A percentile compares a stretch with the other conserved stretches of the same genome.
These are phyloP conservation scores for Sphaerulina populicola DNA, from an alignment of 2,329 filamentous ascomycete genomes.

Conservation along the genomic window DNA sequence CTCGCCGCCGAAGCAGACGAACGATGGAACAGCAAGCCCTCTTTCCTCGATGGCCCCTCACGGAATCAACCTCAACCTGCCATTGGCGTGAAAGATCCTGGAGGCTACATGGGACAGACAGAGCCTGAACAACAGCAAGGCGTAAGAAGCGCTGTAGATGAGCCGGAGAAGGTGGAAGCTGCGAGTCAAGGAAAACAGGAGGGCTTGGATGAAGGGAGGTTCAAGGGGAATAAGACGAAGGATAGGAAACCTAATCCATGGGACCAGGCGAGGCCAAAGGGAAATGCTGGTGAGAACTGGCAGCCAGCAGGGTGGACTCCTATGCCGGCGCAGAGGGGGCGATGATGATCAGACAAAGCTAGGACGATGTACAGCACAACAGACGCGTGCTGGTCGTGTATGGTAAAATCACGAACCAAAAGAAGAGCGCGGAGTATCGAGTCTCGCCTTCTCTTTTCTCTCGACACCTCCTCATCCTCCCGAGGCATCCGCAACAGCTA, in stretches of 20 bases:
- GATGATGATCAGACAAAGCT: background rate
- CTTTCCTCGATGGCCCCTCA: conserved; percentile 50
- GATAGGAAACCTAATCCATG: conserved; percentile 33
- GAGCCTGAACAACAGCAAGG: conserved; percentile 29
- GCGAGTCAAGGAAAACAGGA: conserved; percentile 24
- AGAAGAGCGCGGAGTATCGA: no score
- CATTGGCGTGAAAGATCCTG: conserved; percentile 38
- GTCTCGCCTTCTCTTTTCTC: no score
- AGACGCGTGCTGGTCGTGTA: no score
- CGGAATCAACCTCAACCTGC: conserved; percentile 43
- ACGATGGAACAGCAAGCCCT: conserved; percentile 53
- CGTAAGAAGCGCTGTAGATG: conserved; percentile 28
- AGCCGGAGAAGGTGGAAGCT: conserved; percentile 29
- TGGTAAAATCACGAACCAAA: no score
- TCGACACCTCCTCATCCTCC: no score
- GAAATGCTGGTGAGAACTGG: conserved; percentile 40
- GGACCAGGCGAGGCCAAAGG: conserved; percentile 32
- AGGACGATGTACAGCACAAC: no score
- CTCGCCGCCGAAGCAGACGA: conserved; percentile 53
- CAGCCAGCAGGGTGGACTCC: conserved; percentile 43
- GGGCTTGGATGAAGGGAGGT: conserved; percentile 29
- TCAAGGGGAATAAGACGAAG: conserved; percentile 27
- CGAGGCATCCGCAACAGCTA: no score
- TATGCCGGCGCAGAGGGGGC: conserved; percentile 31
- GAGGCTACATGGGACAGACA: conserved; percentile 31